These are phyloP conservation scores for Elongisporangium undulatum DNA, from an alignment of 352 stramenopile species.

Conservation along the genomic window DNA sequence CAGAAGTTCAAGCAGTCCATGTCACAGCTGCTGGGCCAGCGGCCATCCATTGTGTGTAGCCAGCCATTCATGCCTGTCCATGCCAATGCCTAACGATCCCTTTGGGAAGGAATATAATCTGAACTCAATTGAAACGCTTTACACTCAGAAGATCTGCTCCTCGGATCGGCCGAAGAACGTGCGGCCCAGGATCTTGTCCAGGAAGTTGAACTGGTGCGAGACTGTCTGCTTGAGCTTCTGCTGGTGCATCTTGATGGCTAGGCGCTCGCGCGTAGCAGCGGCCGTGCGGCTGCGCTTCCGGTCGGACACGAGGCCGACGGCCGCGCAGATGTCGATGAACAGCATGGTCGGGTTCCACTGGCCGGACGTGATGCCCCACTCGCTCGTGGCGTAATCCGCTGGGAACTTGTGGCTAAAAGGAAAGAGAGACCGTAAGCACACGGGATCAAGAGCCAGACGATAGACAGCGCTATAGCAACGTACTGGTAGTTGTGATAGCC, in stretches of 20 bases:
- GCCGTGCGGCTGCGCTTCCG: conserved; percentile 93
- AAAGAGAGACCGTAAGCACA: conserved; percentile 1
- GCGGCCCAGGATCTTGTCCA: conserved; percentile 52
- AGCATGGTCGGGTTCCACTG: conserved; percentile 99
- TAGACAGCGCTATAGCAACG: conserved; percentile 7
- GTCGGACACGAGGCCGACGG: conserved; percentile 92
- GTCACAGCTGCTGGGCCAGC: conserved; percentile 13
- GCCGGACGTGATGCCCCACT: conserved; percentile 93
- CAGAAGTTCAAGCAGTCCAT: conserved; percentile 33
- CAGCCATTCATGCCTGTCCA: background rate
- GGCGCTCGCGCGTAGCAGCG: conserved; percentile 54
- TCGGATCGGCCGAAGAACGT: conserved; percentile 81
- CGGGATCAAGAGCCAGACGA: background rate
- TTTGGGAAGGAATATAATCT: background rate
- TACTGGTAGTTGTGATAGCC: conserved; percentile 99
- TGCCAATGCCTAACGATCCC: background rate
- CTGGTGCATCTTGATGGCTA: conserved; percentile 60
- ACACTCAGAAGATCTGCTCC: conserved; percentile 50
- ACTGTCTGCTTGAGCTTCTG: conserved; percentile 50
- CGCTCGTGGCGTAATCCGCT: conserved; percentile 97
- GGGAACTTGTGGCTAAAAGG: conserved; percentile 95
- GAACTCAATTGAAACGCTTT: background rate
- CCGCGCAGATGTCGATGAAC: conserved; percentile 94
- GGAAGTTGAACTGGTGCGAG: conserved; percentile 41
- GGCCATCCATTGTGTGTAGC: background rate